These are phyloP conservation scores for Harringtonia aguacate DNA, from an alignment of 2,329 filamentous ascomycete species.

Conservation along the genomic window DNA sequence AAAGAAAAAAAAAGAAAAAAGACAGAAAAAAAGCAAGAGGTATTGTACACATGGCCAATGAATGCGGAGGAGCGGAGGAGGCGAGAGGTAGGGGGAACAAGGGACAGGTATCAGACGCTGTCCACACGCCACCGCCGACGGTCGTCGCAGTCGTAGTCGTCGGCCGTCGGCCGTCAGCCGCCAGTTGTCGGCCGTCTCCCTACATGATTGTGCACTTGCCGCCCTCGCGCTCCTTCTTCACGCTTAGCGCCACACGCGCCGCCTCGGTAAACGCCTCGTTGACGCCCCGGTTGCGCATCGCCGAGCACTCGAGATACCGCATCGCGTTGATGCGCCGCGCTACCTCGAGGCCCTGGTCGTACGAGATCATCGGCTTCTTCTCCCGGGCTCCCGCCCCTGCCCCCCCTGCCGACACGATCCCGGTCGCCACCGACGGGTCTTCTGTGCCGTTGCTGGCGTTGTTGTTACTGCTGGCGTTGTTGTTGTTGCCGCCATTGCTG, in stretches of 20 bases:
- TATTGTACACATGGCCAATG: neutral
- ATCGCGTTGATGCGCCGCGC: slow-evolving; percentile 85
- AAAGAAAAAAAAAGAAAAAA: neutral
- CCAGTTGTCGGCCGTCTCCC: too few relatives aligned
- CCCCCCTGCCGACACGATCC: slow-evolving; percentile 18
- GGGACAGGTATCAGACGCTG: neutral
- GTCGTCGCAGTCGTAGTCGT: too few relatives aligned
- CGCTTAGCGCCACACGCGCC: slow-evolving; percentile 77
- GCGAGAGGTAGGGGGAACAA: neutral
- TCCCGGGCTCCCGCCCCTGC: slow-evolving; percentile 30
- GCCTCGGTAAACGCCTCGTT: slow-evolving; percentile 99
- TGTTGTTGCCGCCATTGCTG: too few relatives aligned
- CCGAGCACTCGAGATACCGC: slow-evolving; percentile 95
- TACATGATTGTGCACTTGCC: slow-evolving; percentile 52
- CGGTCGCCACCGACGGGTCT: too few relatives aligned
- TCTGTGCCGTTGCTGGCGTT: too few relatives aligned
- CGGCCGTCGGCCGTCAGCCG: too few relatives aligned
- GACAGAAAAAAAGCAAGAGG: neutral
- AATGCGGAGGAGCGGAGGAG: neutral
- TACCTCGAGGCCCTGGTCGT: slow-evolving; percentile 84
- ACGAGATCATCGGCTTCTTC: slow-evolving; percentile 70
- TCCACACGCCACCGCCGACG: too few relatives aligned
- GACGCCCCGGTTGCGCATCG: slow-evolving; percentile 94
- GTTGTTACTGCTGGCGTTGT: too few relatives aligned
- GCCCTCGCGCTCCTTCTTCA: slow-evolving; percentile 54